A percentile compares a stretch with the other conserved stretches of the same genome.
Evolutionary conservation across 1,284 basidiomycete genomes (phyloP).

Genomic region (Taiwanofungus camphoratus): DNA sequence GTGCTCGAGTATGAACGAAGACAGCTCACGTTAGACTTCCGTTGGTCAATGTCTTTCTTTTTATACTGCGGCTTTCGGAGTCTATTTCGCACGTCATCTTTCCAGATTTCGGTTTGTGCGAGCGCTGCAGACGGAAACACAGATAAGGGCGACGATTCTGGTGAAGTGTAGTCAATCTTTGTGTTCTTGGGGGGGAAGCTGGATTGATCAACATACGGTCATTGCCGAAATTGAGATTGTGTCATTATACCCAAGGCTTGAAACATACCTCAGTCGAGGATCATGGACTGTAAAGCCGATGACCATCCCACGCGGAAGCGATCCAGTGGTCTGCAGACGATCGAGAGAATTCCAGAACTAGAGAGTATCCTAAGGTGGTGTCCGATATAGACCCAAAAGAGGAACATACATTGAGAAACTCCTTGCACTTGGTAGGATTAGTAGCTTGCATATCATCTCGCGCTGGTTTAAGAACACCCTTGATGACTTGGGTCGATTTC

Average conservation of each 20-base stretch:
- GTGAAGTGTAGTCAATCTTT: conserved; percentile 29
- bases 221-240: not conserved
- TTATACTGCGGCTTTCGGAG: conserved; percentile 65
- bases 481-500: conserved; percentile 72
- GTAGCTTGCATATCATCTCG: no score
- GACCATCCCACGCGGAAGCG: conserved; percentile 67
- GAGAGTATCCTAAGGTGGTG: not conserved
- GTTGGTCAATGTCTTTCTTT: conserved; percentile 80
- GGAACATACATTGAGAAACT: conserved; percentile 53
- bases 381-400: not conserved
- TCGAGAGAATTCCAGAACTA: conserved; percentile 69
- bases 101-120: conserved; percentile 71
- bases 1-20: not conserved
- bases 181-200: conserved; percentile 82
- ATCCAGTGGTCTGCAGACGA: conserved; percentile 56
- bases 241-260: not conserved
- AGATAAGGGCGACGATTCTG: conserved; percentile 23
- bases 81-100: conserved; percentile 43
- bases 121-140: conserved; percentile 55
- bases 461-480: conserved; percentile 61
- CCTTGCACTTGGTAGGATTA: conserved; percentile 48
- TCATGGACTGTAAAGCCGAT: conserved; percentile 78
- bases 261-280: conserved; percentile 64
- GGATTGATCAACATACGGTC: not conserved
- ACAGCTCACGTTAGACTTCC: conserved; percentile 58